These are phyloP conservation scores for Dactylellina haptotyla DNA, from an alignment of 2,329 filamentous ascomycete species.

Conservation along the genomic window DNA sequence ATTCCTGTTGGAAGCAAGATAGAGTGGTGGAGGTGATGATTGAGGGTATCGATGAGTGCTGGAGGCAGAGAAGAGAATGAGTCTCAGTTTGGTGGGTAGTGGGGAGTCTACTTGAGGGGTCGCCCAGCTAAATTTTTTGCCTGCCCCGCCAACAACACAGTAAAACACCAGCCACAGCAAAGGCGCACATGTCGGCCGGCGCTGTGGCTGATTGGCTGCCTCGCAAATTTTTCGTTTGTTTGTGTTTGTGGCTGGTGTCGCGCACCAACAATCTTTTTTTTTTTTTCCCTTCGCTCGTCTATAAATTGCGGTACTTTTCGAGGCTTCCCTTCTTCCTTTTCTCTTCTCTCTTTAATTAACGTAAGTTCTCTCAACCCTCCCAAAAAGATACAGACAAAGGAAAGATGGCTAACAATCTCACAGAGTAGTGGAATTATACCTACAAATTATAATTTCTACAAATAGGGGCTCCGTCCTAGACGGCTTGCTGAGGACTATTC, in stretches of 20 bases:
- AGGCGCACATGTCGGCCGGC: not conserved
- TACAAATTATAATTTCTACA: constrained; percentile 56
- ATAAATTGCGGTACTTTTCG: constrained; percentile 40
- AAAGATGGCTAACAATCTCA: constrained; percentile 32
- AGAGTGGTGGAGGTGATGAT: not conserved
- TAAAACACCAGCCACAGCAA: constrained; percentile 12
- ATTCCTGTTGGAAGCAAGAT: not conserved
- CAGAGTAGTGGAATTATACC: constrained; percentile 56
- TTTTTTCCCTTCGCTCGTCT: too few relatives aligned
- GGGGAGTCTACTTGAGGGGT: constrained; percentile 25
- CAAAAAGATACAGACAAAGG: constrained; percentile 19
- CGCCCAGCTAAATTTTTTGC: constrained; percentile 27
- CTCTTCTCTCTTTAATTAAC: constrained; percentile 46
- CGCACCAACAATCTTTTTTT: constrained; percentile 23
- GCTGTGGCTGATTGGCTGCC: constrained; percentile 34
- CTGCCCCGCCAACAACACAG: constrained; percentile 30
- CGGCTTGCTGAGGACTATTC: constrained; percentile 58
- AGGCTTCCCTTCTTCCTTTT: constrained; percentile 28
- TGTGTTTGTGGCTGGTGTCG: constrained; percentile 24
- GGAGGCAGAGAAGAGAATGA: constrained; percentile 2
- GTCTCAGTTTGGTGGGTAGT: not conserved
- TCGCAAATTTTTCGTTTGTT: not conserved
- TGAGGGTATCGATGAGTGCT: not conserved
- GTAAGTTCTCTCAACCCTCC: constrained; percentile 41
- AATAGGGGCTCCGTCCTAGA: constrained; percentile 56